A percentile compares a stretch with the other conserved stretches of the same genome.
Conservation (phyloP, 768 basidiomycete species). For the Tricholoma bakamatsutake region DNA sequence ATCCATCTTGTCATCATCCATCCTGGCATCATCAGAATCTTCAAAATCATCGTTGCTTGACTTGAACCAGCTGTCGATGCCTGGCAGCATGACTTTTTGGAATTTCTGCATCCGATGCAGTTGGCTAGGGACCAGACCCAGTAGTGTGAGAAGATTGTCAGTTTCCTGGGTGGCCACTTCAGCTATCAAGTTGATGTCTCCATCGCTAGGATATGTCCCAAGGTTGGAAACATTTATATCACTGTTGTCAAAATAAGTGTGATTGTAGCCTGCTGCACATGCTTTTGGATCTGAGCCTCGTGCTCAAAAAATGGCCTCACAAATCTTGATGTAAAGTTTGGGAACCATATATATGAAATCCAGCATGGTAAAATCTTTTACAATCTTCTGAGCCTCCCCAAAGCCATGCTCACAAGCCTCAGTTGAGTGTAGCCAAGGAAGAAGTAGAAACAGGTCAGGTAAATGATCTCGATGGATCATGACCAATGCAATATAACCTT, state of each 20-base stretch:
- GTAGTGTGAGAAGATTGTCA: conserved; percentile 14
- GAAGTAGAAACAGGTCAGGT: not conserved
- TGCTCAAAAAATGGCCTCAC: conserved; percentile 13
- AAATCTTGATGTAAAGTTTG: conserved; percentile 20
- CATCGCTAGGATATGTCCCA: conserved; percentile 16
- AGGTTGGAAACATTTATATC: conserved; percentile 15
- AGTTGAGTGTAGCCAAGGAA: conserved; percentile 27
- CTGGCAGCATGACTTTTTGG: not conserved
- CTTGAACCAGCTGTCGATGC: conserved; percentile 3
- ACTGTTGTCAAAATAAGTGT: conserved; percentile 21
- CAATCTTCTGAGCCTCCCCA: conserved; percentile 19
- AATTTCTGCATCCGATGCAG: not conserved
- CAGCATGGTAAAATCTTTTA: conserved; percentile 30
- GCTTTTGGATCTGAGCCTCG: conserved; percentile 14
- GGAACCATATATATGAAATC: conserved; percentile 24
- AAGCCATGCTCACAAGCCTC: conserved; percentile 31
- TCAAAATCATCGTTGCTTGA: not conserved
- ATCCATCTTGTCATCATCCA: not conserved
- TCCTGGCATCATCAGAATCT: not conserved
- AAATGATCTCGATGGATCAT: conserved; percentile 29
- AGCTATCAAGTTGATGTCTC: conserved; percentile 16
- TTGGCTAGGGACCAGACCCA: conserved; percentile 12
- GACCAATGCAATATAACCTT: conserved; percentile 28
- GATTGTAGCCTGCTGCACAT: conserved; percentile 19
- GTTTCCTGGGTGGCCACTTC: conserved; percentile 15